Percentiles rank a stretch among this genome's conserved stretches.
Evolutionary conservation across 768 basidiomycete genomes (phyloP).

Genomic region (Lentinula sp.): DNA sequence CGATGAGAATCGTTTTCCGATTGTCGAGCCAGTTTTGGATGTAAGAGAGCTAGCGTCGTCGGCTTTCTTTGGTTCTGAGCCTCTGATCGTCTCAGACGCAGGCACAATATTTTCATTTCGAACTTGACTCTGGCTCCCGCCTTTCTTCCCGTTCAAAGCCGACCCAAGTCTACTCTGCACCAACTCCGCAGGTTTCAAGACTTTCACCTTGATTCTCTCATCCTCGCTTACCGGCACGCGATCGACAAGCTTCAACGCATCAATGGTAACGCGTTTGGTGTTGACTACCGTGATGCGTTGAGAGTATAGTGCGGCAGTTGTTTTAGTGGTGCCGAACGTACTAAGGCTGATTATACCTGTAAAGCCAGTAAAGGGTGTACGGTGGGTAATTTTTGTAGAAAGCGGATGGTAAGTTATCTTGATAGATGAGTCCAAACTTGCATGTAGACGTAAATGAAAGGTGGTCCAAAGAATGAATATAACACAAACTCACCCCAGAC

Average conservation of each 20-base stretch:
- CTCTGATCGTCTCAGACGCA: not conserved
- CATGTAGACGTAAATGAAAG: not conserved
- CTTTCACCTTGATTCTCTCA: conserved; percentile 15
- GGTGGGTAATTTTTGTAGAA: conserved; percentile 24
- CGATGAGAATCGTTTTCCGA: not conserved
- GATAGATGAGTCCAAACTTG: conserved; percentile 33
- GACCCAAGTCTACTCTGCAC: not conserved
- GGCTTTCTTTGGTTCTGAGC: not conserved
- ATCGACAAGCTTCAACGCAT: conserved; percentile 30
- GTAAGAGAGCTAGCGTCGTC: not conserved
- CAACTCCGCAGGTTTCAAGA: conserved; percentile 12
- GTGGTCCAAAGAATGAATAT: not conserved
- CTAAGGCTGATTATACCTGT: not conserved
- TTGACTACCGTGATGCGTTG: conserved; percentile 34
- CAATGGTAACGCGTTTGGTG: conserved; percentile 23
- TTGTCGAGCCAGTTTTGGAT: not conserved
- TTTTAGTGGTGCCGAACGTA: conserved; percentile 17
- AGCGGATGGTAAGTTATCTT: conserved; percentile 32
- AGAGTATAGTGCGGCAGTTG: conserved; percentile 21
- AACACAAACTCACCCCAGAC: conserved; percentile 31
- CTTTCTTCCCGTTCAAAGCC: not conserved
- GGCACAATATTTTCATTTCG: not conserved
- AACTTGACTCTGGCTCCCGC: not conserved
- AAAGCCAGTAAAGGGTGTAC: conserved; percentile 21
- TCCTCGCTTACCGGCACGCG: conserved; percentile 31